Conservation (phyloP, 2,329 filamentous ascomycete species). For the Aureobasidium namibiae region DNA sequence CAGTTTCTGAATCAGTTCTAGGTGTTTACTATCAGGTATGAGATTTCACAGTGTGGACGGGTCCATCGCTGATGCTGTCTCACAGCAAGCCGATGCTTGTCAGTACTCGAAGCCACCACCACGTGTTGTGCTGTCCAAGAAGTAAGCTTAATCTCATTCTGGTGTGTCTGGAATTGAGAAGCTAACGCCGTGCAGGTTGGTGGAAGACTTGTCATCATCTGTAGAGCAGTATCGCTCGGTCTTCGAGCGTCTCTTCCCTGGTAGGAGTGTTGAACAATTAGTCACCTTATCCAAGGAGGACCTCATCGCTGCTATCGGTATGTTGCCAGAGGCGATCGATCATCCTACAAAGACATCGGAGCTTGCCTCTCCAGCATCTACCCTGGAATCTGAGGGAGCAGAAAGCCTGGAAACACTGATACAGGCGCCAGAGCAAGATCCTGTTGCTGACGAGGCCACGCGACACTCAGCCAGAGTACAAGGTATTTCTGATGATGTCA, state of each 20-base stretch:
- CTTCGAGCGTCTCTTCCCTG: slow-evolving; percentile 35
- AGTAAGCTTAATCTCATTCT: slow-evolving; percentile 26
- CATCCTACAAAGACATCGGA: background rate
- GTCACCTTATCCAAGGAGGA: slow-evolving; percentile 34
- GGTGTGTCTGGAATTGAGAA: slow-evolving; percentile 26
- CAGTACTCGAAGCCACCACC: slow-evolving; percentile 75
- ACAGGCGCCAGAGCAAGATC: slow-evolving; percentile 57
- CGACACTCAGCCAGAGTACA: slow-evolving; percentile 34
- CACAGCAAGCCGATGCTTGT: slow-evolving; percentile 60
- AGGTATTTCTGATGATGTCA: slow-evolving; percentile 29
- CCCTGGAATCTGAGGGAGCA: slow-evolving; percentile 36
- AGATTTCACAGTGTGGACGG: background rate
- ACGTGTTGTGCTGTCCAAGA: slow-evolving; percentile 67
- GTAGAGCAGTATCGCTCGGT: slow-evolving; percentile 39
- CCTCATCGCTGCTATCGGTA: slow-evolving; percentile 29
- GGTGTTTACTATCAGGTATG: slow-evolving; percentile 47
- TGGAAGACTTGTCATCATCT: slow-evolving; percentile 45
- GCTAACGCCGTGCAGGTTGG: slow-evolving; percentile 43
- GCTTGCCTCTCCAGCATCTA: background rate
- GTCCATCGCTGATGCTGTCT: background rate
- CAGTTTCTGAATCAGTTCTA: background rate
- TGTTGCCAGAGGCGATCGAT: background rate
- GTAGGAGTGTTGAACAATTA: slow-evolving; percentile 33
- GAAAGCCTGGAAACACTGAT: slow-evolving; percentile 55
- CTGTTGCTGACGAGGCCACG: slow-evolving; percentile 57